A percentile compares a stretch with the other conserved stretches of the same genome.
Evolutionary conservation across 176 grass and related monocot genomes (phyloP).

Genomic region (Canna indica): DNA sequence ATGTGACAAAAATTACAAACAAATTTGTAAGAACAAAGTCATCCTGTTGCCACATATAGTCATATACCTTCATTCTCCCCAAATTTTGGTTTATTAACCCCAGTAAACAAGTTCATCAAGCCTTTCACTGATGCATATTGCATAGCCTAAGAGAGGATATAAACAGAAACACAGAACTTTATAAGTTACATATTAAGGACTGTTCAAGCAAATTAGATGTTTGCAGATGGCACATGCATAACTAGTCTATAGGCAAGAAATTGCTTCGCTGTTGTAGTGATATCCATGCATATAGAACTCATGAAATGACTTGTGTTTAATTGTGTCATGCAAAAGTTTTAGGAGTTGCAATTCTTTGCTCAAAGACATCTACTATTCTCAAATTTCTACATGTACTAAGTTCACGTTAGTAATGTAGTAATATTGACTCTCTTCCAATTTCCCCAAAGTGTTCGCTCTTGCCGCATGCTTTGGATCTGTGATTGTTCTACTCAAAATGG

Average conservation of each 20-base stretch:
- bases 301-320: too few relatives aligned
- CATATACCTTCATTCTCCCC: slow-evolving; percentile 58
- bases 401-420: too few relatives aligned
- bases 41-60: background rate
- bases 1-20: background rate
- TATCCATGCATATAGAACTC: too few relatives aligned
- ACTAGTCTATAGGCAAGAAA: background rate
- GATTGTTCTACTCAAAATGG: too few relatives aligned
- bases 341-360: too few relatives aligned
- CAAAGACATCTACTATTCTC: too few relatives aligned
- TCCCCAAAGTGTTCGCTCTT: too few relatives aligned
- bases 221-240: background rate
- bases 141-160: slow-evolving; percentile 49
- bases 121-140: slow-evolving; percentile 91
- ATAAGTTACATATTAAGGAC: background rate
- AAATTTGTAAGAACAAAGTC: background rate
- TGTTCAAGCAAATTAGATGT: background rate
- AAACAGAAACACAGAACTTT: background rate
- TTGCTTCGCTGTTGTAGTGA: background rate
- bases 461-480: too few relatives aligned
- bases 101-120: slow-evolving; percentile 62
- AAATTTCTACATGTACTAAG: too few relatives aligned
- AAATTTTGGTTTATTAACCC: slow-evolving; percentile 44
- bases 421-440: too few relatives aligned
- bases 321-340: too few relatives aligned